Evolutionary conservation across 306 rosid genomes (phyloP), one percentile per base, ranked within the genome.

Genomic region (Ochetophila trinervis): DNA sequence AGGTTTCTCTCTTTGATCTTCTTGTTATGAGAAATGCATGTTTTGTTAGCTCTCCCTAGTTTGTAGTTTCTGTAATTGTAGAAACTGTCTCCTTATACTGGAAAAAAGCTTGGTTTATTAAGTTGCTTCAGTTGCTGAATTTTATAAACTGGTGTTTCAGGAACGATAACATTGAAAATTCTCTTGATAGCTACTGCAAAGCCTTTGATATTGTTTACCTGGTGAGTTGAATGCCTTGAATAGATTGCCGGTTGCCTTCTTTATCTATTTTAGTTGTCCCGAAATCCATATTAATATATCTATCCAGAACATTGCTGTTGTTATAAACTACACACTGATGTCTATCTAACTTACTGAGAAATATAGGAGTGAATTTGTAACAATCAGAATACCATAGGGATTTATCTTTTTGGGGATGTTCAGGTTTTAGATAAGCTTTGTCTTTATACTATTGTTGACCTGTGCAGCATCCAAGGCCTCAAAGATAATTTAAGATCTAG

Each of bases 181-280:
- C 98, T 34, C 84, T 89, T 52, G 84, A 77, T 65, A 53, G 76
- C 89, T 93, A 93, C 70, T 53, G 56, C 54, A 58, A 81, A 63
- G 83, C 98, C 47, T 93, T 93, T 34, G 97, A 89, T 78, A 78
- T 87, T 40, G 94, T 89, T 79, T 83, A 85, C 70, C 54, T 86
- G 89, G 98, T 89, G 81, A 87, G 93, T 78, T 8, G 49, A 79
- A 68, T 42, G 19, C 63, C 58, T 23, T 27, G 40, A 32, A 20
- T 21, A 66, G 65, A 51, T 65, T 30, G 10, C 11, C 53, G 24
- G 6, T 42, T 14, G 14, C 30, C 24, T 54, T 6, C 57, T 23
- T 62, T 24, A 52, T 19, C 35, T 67, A 54, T 30, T 50, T 59
- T 22, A 45, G 57, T 36, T 51, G 57, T 19, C 57, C 9, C 12